Evolutionary conservation across 2,329 filamentous ascomycete species (phyloP).

Genomic region (Teratosphaeriaceae sp.): DNA sequence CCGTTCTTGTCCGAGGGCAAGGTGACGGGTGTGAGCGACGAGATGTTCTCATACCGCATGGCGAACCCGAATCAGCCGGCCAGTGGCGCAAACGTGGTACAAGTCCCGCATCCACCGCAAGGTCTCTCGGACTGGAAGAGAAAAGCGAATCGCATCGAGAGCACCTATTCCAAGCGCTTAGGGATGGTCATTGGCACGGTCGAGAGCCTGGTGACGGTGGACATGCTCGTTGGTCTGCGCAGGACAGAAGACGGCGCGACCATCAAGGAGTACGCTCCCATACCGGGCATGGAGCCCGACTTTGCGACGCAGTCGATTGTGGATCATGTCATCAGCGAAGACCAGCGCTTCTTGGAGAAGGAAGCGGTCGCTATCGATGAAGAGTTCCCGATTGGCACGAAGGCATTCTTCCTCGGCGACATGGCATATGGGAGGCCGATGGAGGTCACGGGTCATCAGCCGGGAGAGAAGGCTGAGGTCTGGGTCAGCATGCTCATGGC

Average conservation of each 20-base stretch:
- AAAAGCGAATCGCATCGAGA: slow-evolving; percentile 78
- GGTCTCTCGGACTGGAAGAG: slow-evolving; percentile 79
- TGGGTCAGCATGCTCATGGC: slow-evolving; percentile 65
- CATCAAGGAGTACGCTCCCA: slow-evolving; percentile 84
- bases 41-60: slow-evolving; percentile 81
- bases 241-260: slow-evolving; percentile 89
- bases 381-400: slow-evolving; percentile 77
- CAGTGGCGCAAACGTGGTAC: slow-evolving; percentile 48
- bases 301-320: slow-evolving; percentile 91
- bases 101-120: slow-evolving; percentile 63
- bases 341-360: slow-evolving; percentile 87
- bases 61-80: slow-evolving; percentile 44
- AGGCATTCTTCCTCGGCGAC: slow-evolving; percentile 90
- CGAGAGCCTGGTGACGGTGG: slow-evolving; percentile 83
- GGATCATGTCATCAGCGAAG: slow-evolving; percentile 81
- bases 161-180: slow-evolving; percentile 81
- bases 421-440: slow-evolving; percentile 86
- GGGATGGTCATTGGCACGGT: slow-evolving; percentile 81
- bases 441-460: slow-evolving; percentile 65
- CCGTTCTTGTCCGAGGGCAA: slow-evolving; percentile 94
- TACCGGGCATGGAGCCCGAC: slow-evolving; percentile 78
- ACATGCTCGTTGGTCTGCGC: slow-evolving; percentile 83
- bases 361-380: slow-evolving; percentile 82
- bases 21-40: slow-evolving; percentile 81
- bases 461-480: slow-evolving; percentile 68